phyloP scores from a whole-genome alignment of 331 rosid species.

The Quercus tomentella region DNA sequence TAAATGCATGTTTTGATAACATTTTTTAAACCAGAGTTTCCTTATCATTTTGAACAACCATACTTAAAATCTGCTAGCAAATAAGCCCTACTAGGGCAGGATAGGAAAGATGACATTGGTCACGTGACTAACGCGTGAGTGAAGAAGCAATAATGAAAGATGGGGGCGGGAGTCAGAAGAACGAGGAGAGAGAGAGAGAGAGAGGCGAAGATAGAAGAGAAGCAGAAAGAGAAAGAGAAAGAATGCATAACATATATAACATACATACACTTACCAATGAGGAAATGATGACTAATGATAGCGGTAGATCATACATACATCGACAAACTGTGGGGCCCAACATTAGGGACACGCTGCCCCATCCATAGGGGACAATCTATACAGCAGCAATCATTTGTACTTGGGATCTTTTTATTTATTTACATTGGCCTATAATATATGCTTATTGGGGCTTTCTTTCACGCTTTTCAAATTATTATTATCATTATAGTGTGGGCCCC shows the following conservation, averaged over 20 bases:
- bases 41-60: too few species aligned
- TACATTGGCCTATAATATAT: background rate
- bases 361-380: conserved; percentile 38
- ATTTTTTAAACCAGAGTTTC: too few species aligned
- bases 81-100: too few species aligned
- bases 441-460: too few species aligned
- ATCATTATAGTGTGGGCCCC: too few species aligned
- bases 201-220: conserved; percentile 28
- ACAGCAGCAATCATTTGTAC: conserved; percentile 58
- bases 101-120: background rate
- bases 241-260: background rate
- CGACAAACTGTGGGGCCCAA: background rate
- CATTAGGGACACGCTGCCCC: conserved; percentile 22
- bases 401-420: conserved; percentile 20
- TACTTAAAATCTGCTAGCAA: too few species aligned
- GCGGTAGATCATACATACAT: conserved; percentile 9
- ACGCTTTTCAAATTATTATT: too few species aligned
- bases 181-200: conserved; percentile 16
- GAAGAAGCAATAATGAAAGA: conserved; percentile 25
- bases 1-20: too few species aligned
- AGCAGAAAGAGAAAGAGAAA: background rate
- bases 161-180: conserved; percentile 22
- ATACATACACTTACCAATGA: too few species aligned
- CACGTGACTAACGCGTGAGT: conserved; percentile 55
- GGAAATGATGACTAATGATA: conserved; percentile 19